These are phyloP conservation scores for Dillenia turbinata DNA, from an alignment of 164 flowering plant species.

Conservation along the genomic window DNA sequence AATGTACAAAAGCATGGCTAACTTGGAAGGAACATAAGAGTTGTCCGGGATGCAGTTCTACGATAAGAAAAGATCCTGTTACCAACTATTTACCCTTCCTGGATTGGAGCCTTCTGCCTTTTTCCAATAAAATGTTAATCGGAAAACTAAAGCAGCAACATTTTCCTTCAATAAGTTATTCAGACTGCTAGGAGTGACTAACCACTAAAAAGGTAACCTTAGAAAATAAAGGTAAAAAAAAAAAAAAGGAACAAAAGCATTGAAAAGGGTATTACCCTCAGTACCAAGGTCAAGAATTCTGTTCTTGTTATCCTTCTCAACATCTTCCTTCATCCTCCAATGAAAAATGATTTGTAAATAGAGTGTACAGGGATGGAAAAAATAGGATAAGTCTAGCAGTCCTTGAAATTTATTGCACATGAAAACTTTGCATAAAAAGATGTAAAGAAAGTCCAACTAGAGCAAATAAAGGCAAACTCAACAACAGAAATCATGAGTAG, in stretches of 20 bases:
- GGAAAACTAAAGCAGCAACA: not conserved
- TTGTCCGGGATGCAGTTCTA: too few species aligned
- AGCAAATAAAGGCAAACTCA: too few species aligned
- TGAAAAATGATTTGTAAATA: conserved; percentile 9
- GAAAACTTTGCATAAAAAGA: too few species aligned
- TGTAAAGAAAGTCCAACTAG: too few species aligned
- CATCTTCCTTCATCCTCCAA: conserved; percentile 44
- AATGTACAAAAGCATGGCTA: too few species aligned
- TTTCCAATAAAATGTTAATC: not conserved
- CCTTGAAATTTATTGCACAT: too few species aligned
- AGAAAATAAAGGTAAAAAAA: not conserved
- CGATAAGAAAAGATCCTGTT: not conserved
- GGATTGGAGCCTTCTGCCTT: not conserved
- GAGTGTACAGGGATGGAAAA: conserved; percentile 1
- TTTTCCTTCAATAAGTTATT: not conserved
- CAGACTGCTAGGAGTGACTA: too few species aligned
- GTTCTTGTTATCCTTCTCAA: conserved; percentile 19
- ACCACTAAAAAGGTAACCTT: too few species aligned
- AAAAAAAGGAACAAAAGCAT: conserved; percentile 1
- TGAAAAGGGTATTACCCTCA: conserved; percentile 26
- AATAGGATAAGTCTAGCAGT: too few species aligned
- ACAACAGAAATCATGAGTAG: too few species aligned
- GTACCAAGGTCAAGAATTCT: conserved; percentile 11
- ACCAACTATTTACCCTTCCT: not conserved
- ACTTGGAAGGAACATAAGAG: too few species aligned